Conservation (phyloP, 2,329 filamentous ascomycete species). For the Cadophora malorum region DNA sequence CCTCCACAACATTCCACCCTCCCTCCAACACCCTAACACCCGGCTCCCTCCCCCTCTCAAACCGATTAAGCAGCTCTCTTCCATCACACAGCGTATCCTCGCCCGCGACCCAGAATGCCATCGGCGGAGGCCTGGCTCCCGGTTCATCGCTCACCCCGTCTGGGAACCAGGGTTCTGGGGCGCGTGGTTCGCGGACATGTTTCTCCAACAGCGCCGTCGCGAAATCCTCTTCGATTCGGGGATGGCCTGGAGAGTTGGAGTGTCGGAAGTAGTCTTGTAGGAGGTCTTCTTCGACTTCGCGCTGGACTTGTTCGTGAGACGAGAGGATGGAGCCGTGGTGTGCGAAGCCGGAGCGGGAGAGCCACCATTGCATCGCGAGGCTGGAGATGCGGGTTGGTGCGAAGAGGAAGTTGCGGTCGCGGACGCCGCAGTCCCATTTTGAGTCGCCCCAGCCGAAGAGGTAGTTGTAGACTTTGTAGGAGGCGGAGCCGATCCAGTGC, state of each 20-base stretch:
- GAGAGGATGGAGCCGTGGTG: conserved; percentile 86
- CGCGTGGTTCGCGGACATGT: neutral
- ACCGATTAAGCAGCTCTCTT: conserved; percentile 19
- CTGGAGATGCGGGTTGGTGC: conserved; percentile 87
- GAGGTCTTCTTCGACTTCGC: conserved; percentile 59
- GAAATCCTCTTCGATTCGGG: neutral
- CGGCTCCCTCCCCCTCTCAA: conserved; percentile 21
- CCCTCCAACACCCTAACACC: neutral
- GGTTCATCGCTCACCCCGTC: neutral
- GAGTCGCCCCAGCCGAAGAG: conserved; percentile 85
- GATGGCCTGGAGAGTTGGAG: too few relatives aligned
- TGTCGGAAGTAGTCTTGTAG: conserved; percentile 37
- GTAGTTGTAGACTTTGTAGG: conserved; percentile 85
- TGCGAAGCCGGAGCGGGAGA: conserved; percentile 83
- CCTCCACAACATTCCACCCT: neutral
- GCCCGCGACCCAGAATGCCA: conserved; percentile 23
- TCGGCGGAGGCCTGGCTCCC: conserved; percentile 3
- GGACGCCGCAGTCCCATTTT: conserved; percentile 81
- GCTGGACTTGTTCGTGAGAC: conserved; percentile 71
- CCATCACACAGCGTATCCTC: conserved; percentile 21
- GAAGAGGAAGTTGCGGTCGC: conserved; percentile 76
- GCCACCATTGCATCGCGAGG: conserved; percentile 95
- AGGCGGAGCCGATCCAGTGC: neutral
- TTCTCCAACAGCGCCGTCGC: neutral
- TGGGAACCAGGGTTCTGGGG: neutral